These are phyloP conservation scores for Arthrobotrys pseudoclavata DNA, from an alignment of 2,329 filamentous ascomycete species.

Conservation along the genomic window DNA sequence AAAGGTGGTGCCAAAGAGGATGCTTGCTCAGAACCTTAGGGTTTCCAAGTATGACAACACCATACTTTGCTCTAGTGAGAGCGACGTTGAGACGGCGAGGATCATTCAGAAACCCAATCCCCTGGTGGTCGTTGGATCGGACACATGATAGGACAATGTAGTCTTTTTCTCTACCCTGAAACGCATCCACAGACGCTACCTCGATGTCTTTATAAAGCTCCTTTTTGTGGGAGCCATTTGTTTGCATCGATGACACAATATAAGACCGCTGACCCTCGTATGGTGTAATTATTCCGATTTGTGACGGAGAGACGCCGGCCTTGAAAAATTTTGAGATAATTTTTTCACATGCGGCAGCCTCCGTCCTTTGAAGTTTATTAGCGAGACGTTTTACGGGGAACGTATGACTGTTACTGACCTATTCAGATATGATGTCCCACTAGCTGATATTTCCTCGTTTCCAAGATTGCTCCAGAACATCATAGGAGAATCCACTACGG, in stretches of 20 bases:
- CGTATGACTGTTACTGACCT: slow-evolving; percentile 34
- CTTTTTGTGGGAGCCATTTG: slow-evolving; percentile 96
- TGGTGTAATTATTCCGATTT: slow-evolving; percentile 97
- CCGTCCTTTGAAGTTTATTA: slow-evolving; percentile 73
- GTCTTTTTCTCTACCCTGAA: slow-evolving; percentile 98
- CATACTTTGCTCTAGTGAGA: slow-evolving; percentile 95
- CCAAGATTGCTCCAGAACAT: slow-evolving; percentile 99
- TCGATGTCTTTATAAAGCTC: slow-evolving; percentile 99
- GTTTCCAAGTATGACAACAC: slow-evolving; percentile 95
- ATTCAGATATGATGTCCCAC: slow-evolving; percentile 97
- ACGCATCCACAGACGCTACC: slow-evolving; percentile 97
- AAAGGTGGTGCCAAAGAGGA: slow-evolving; percentile 94
- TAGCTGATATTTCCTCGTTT: slow-evolving; percentile 97
- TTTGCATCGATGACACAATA: slow-evolving; percentile 99
- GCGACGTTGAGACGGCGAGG: slow-evolving; percentile 97
- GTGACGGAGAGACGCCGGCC: slow-evolving; percentile 90
- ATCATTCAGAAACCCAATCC: slow-evolving; percentile 98
- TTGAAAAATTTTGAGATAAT: slow-evolving; percentile 99
- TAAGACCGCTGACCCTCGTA: slow-evolving; percentile 99
- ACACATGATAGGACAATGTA: slow-evolving; percentile 98
- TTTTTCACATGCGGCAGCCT: slow-evolving; percentile 97
- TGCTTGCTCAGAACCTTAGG: slow-evolving; percentile 98
- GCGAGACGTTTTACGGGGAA: background rate
- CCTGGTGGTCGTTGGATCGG: slow-evolving; percentile 97
- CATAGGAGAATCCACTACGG: slow-evolving; percentile 93